Evolutionary conservation across 2,329 filamentous ascomycete species (phyloP).

Genomic region (Parastagonospora nodorum): DNA sequence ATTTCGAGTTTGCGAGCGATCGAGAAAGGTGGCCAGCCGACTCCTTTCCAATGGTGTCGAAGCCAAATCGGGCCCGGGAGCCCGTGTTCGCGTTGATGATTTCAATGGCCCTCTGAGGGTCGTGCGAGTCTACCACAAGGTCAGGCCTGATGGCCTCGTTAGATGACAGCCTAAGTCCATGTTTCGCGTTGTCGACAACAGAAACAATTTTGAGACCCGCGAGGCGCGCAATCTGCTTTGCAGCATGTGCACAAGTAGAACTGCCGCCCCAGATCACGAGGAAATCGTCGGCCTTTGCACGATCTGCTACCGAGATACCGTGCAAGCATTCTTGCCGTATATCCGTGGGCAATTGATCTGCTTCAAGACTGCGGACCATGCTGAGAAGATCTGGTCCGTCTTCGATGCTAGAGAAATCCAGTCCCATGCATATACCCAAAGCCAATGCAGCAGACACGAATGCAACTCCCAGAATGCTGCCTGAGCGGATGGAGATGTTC

Average conservation of each 20-base stretch:
- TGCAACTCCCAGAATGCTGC: slow-evolving; percentile 70
- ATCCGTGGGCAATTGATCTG: slow-evolving; percentile 62
- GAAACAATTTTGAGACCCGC: slow-evolving; percentile 68
- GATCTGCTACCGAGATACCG: slow-evolving; percentile 57
- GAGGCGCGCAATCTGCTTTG: slow-evolving; percentile 70
- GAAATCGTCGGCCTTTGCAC: slow-evolving; percentile 68
- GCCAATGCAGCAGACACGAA: slow-evolving; percentile 72
- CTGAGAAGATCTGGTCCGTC: slow-evolving; percentile 64
- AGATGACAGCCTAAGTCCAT: slow-evolving; percentile 54
- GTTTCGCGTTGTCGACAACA: slow-evolving; percentile 69
- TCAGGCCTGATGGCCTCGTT: slow-evolving; percentile 59
- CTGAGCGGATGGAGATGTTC: slow-evolving; percentile 58
- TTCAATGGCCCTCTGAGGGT: slow-evolving; percentile 67
- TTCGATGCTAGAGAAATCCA: slow-evolving; percentile 63
- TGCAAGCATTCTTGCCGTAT: slow-evolving; percentile 67
- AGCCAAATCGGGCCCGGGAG: slow-evolving; percentile 65
- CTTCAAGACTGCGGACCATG: slow-evolving; percentile 55
- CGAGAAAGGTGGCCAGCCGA: slow-evolving; percentile 63
- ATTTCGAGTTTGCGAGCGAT: slow-evolving; percentile 49
- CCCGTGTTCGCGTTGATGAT: slow-evolving; percentile 66
- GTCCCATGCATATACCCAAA: slow-evolving; percentile 70
- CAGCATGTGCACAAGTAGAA: slow-evolving; percentile 70
- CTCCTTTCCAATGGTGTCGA: slow-evolving; percentile 71
- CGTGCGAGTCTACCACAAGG: slow-evolving; percentile 70
- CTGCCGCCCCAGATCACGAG: slow-evolving; percentile 76